These are phyloP conservation scores for Candida xyloterini DNA, from an alignment of 805 yeast genomes.

Conservation along the genomic window DNA sequence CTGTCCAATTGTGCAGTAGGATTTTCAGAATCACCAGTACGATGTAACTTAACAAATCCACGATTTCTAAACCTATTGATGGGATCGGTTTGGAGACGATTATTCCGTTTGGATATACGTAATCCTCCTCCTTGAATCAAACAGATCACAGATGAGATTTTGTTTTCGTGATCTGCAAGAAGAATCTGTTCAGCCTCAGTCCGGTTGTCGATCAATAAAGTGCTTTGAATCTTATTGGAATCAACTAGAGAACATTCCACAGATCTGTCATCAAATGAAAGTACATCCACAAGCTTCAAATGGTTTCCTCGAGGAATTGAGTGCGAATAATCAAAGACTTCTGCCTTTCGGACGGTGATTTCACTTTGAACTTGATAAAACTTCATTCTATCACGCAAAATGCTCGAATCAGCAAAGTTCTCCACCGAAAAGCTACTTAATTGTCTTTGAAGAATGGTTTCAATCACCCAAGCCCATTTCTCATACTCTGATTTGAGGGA, in stretches of 20 bases:
- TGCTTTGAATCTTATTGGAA: conserved; percentile 53
- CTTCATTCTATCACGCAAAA: conserved; percentile 36
- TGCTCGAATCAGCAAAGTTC: conserved; percentile 54
- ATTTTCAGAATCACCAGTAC: conserved; percentile 24
- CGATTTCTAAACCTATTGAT: conserved; percentile 20
- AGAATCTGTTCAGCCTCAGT: conserved; percentile 48
- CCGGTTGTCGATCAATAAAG: conserved; percentile 51
- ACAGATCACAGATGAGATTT: conserved; percentile 27
- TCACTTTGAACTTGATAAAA: conserved; percentile 34
- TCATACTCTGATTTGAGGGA: conserved; percentile 52
- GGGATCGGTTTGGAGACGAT: conserved; percentile 32
- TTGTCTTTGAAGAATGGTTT: conserved; percentile 46
- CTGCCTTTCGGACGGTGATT: conserved; percentile 52
- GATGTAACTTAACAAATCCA: conserved; percentile 16
- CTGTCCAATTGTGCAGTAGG: conserved; percentile 18
- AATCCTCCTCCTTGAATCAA: conserved; percentile 25
- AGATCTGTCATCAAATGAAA: conserved; percentile 53
- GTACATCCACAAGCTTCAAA: conserved; percentile 55
- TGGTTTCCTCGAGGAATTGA: conserved; percentile 43
- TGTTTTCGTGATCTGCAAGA: conserved; percentile 26
- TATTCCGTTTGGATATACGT: conserved; percentile 27
- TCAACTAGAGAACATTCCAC: conserved; percentile 66
- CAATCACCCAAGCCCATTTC: conserved; percentile 61
- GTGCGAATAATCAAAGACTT: conserved; percentile 49
- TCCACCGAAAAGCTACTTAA: conserved; percentile 67